Base-by-base conservation (phyloP, 345 rosid genomes). In the Physaria fendleri region DNA sequence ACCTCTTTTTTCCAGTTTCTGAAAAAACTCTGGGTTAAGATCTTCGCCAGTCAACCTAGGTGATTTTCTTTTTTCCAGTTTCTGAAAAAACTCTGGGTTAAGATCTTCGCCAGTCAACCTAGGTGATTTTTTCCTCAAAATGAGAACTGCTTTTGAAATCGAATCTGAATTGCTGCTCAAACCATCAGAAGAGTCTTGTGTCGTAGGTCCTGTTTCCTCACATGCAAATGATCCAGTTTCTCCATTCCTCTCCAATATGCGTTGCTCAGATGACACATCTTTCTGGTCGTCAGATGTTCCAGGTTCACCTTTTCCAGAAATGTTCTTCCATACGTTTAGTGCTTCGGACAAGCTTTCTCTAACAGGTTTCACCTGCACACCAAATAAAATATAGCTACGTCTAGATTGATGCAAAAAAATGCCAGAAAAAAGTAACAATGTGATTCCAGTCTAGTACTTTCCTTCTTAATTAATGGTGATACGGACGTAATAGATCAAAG, bases 301-400 rank as follows among this genome's bases (percentile, higher is more conserved):
- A 69, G 81, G 81, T 46, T 66, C 81, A 22, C 69, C 85, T 77
- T 86, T 82, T 46, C 82, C 99, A 17, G 87, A 74, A 60, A 83
- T 71, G 73, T 85, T 83, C 79, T 83, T 89, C 99, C 97, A 93
- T 32, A 74, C 63, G 46, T 79, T 89, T 79, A 89, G 65, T 56
- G 99, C 95, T 79, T 93, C 97, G 8, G 81, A 82, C 81, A 89
- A 79, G 79, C 92, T 81, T 51, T 93, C 99, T 71, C 99, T 89
- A 24, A 74, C 97, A 34, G 95, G 97, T 67, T 89, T 93, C 66
- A 93, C 83, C 99, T 89, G 79, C 64, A 68, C 54, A 39, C 55
- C 67, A 66, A 71, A 71, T n/a, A n/a, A 55, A 64, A 47, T 6
- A 46, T 15, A 61, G 22, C 13, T 17, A 16, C 23, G 20, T 7